Percentiles rank a stretch among this genome's conserved stretches.
Evolutionary conservation across 2,329 filamentous ascomycete genomes (phyloP).

Genomic region (Calycina herbarum): DNA sequence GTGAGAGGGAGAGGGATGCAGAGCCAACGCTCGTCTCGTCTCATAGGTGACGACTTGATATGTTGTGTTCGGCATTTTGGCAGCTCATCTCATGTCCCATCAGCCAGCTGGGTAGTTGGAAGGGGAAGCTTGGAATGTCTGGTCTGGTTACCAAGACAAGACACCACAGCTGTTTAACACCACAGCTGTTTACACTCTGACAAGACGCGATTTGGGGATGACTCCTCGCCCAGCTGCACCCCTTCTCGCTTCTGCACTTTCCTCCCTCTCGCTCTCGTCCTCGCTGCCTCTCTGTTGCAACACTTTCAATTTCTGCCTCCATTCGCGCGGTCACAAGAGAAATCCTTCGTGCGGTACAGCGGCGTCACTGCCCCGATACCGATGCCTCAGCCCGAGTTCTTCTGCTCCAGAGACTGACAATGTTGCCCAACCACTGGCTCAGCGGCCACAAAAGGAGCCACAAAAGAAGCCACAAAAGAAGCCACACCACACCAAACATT

Average conservation of each 20-base stretch:
- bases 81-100: constrained; percentile 16
- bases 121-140: background rate
- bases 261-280: background rate
- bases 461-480: constrained; percentile 9
- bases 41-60: constrained; percentile 23
- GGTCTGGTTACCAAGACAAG: too few relatives aligned
- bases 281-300: too few relatives aligned
- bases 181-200: too few relatives aligned
- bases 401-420: background rate
- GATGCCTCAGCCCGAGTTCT: constrained; percentile 1
- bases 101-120: constrained; percentile 8
- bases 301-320: background rate
- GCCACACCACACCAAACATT: background rate
- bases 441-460: too few relatives aligned
- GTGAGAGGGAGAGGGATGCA: background rate
- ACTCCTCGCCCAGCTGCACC: constrained; percentile 1
- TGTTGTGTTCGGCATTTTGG: constrained; percentile 2
- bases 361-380: background rate
- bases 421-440: constrained; percentile 1
- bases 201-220: background rate
- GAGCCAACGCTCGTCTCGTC: constrained; percentile 13
- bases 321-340: background rate
- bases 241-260: constrained; percentile 2
- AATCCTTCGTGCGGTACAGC: constrained; percentile 7
- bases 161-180: too few relatives aligned